A percentile compares a stretch with the other conserved stretches of the same genome.
Conservation (phyloP, 371 early-diverging fungal species). For the Lichtheimia hyalospora region DNA sequence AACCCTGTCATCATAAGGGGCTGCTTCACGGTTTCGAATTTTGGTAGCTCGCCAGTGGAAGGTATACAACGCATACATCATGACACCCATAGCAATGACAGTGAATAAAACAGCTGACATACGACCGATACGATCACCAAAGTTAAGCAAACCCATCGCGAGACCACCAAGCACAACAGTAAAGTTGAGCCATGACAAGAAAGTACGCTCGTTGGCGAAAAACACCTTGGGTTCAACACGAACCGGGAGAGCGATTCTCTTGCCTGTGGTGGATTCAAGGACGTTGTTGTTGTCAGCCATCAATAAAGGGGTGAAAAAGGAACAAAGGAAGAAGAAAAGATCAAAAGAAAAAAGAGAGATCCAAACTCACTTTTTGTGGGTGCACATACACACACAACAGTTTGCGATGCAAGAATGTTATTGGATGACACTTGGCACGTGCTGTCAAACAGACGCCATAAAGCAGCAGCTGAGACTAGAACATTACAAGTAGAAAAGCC, state of each 20-base stretch:
- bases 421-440: too few species aligned
- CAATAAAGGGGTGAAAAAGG: neutral
- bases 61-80: constrained; percentile 75
- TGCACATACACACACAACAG: too few species aligned
- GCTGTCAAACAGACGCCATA: too few species aligned
- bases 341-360: neutral
- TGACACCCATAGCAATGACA: constrained; percentile 66
- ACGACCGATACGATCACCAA: constrained; percentile 69
- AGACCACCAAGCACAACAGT: constrained; percentile 71
- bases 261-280: constrained; percentile 26
- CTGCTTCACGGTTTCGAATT: constrained; percentile 53
- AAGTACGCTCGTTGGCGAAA: constrained; percentile 98
- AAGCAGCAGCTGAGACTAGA: too few species aligned
- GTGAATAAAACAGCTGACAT: constrained; percentile 78
- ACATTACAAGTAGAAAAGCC: too few species aligned
- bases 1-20: constrained; percentile 59
- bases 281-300: constrained; percentile 15
- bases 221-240: constrained; percentile 97
- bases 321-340: constrained; percentile 2
- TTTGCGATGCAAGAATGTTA: too few species aligned
- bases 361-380: too few species aligned
- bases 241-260: constrained; percentile 76
- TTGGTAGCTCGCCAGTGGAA: constrained; percentile 84
- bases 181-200: constrained; percentile 83
- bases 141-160: constrained; percentile 75